Conservation (phyloP, 2,329 filamentous ascomycete genomes). For the Arthrobotrys sphaeroides region DNA sequence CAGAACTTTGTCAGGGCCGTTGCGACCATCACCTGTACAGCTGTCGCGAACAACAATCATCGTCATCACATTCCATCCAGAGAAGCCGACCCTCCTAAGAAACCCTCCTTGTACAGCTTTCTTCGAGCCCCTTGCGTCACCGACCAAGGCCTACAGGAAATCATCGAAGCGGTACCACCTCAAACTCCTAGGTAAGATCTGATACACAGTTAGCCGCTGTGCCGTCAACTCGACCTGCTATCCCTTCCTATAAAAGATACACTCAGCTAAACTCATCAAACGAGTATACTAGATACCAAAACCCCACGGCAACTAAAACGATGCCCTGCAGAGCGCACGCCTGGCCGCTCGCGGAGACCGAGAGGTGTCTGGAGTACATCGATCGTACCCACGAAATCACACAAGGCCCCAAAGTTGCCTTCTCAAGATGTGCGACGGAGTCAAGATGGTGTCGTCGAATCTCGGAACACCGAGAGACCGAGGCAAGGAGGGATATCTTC, state of each 20-base stretch:
- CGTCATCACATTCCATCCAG: background rate
- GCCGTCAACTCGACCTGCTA: too few species aligned
- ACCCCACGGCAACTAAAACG: background rate
- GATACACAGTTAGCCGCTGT: too few species aligned
- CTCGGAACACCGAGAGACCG: conserved; percentile 15
- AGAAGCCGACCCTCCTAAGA: background rate
- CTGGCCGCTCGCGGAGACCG: conserved; percentile 37
- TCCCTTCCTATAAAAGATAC: too few species aligned
- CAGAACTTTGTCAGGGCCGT: background rate
- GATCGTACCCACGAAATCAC: conserved; percentile 17
- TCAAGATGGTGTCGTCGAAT: conserved; percentile 40
- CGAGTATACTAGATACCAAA: background rate
- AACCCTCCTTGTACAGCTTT: background rate
- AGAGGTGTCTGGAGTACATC: conserved; percentile 29
- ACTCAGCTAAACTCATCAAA: too few species aligned
- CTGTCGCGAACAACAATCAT: background rate
- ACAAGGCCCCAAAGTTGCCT: background rate
- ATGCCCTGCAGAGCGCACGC: conserved; percentile 51
- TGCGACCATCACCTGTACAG: background rate
- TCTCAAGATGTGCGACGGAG: conserved; percentile 18
- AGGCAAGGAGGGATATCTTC: background rate
- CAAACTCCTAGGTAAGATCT: background rate
- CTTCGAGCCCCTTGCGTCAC: too few species aligned
- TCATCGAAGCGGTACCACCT: background rate
- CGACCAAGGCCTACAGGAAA: too few species aligned